A percentile compares a stretch with the other conserved stretches of the same genome.
Conservation (phyloP, 345 rosid species). For the Citrus mangshanensis region DNA sequence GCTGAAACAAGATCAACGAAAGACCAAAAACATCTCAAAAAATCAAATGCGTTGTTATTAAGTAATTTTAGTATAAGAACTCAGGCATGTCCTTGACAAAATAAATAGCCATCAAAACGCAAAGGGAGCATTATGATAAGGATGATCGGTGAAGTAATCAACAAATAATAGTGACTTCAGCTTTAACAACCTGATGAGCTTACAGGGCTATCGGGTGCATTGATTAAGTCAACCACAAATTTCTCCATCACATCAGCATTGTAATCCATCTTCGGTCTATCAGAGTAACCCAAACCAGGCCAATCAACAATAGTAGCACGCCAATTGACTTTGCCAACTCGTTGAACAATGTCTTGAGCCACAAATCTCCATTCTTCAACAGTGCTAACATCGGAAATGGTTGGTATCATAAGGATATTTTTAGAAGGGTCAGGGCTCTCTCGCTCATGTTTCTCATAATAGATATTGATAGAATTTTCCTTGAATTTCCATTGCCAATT, state of each 20-base stretch:
- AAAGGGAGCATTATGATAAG: background rate
- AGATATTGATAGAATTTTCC: constrained; percentile 51
- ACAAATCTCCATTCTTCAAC: constrained; percentile 95
- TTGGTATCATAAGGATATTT: constrained; percentile 78
- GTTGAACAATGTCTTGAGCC: constrained; percentile 67
- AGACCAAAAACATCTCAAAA: background rate
- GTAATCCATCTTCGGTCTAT: constrained; percentile 76
- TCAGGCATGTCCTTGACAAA: background rate
- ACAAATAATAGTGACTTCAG: background rate
- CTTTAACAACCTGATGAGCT: constrained; percentile 41
- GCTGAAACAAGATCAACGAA: background rate
- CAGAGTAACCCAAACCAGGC: constrained; percentile 94
- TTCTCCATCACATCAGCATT: constrained; percentile 84
- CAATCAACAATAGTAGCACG: constrained; percentile 85
- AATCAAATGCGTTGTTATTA: background rate
- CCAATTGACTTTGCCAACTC: constrained; percentile 51
- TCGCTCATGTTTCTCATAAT: constrained; percentile 70
- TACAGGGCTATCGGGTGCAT: constrained; percentile 67
- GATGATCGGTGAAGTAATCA: background rate
- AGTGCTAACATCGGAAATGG: constrained; percentile 95
- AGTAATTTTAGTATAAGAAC: background rate
- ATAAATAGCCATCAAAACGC: background rate
- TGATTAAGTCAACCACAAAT: constrained; percentile 76
- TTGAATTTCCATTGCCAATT: constrained; percentile 79
- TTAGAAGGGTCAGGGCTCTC: constrained; percentile 48